A percentile compares a stretch with the other conserved stretches of the same genome.
Conservation (phyloP, 768 basidiomycete species). For the Collybia mongolica region DNA sequence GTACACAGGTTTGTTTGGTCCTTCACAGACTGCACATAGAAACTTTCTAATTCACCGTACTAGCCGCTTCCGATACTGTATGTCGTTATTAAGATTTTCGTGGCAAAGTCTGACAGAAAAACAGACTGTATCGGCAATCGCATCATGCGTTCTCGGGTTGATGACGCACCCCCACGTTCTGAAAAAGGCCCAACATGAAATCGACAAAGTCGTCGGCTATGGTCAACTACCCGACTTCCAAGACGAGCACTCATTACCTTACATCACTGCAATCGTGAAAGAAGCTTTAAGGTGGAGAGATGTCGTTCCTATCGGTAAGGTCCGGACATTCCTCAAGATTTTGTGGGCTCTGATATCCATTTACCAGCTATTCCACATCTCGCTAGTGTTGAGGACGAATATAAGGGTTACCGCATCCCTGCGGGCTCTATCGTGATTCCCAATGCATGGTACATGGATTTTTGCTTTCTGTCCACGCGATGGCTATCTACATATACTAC, state of each 20-base stretch:
- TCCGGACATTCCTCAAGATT: too few species aligned
- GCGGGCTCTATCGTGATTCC: slow-evolving; percentile 24
- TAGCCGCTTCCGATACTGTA: slow-evolving; percentile 25
- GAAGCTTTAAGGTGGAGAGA: slow-evolving; percentile 29
- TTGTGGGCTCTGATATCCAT: neutral
- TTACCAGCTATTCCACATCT: slow-evolving; percentile 28
- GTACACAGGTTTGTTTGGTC: slow-evolving; percentile 20
- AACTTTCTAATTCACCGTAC: neutral
- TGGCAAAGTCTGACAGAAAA: too few species aligned
- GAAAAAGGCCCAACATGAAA: slow-evolving; percentile 25
- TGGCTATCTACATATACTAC: too few species aligned
- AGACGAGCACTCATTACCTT: slow-evolving; percentile 26
- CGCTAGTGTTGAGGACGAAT: slow-evolving; percentile 27
- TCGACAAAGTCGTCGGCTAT: slow-evolving; percentile 26
- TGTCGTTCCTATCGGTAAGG: slow-evolving; percentile 21
- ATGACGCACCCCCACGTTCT: slow-evolving; percentile 24
- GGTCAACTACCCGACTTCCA: slow-evolving; percentile 27
- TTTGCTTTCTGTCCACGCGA: too few species aligned
- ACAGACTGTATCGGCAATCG: too few species aligned
- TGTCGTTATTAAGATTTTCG: slow-evolving; percentile 5
- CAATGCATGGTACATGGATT: slow-evolving; percentile 26
- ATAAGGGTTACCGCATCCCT: slow-evolving; percentile 35
- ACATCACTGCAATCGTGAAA: slow-evolving; percentile 28
- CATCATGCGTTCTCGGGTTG: slow-evolving; percentile 20
- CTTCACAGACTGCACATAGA: too few species aligned